phyloP scores from a whole-genome alignment of 129 eudicot genomes.

The Chrysanthemum lavandulifolium region DNA sequence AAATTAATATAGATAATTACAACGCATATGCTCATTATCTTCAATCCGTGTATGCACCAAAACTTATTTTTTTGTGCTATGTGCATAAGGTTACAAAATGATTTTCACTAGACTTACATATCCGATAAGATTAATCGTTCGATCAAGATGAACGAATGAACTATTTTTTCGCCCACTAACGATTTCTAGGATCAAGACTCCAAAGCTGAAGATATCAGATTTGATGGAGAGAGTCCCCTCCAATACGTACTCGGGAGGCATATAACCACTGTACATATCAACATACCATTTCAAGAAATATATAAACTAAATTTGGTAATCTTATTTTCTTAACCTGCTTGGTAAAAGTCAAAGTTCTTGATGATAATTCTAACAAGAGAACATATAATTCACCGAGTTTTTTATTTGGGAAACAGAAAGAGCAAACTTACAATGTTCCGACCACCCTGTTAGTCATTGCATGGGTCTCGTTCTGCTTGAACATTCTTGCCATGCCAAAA shows the following conservation, averaged over 20 bases:
- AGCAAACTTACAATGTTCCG: constrained; percentile 50
- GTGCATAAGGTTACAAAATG: neutral
- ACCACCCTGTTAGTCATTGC: constrained; percentile 45
- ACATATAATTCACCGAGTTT: no score
- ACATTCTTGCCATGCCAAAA: constrained; percentile 61
- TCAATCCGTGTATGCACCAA: no score
- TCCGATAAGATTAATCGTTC: constrained; percentile 36
- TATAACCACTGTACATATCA: constrained; percentile 15
- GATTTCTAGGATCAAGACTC: constrained; percentile 25
- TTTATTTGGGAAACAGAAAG: neutral
- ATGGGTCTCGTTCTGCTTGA: constrained; percentile 38
- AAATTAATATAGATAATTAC: no score
- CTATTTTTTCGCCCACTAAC: constrained; percentile 11
- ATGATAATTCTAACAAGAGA: no score
- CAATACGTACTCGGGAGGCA: constrained; percentile 26
- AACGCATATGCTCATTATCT: neutral
- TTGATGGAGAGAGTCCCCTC: constrained; percentile 24
- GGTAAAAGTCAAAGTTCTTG: no score
- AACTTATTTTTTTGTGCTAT: no score
- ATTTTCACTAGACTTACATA: constrained; percentile 30
- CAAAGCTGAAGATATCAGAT: constrained; percentile 26
- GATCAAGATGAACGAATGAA: constrained; percentile 24
- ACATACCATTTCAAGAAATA: no score
- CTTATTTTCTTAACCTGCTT: no score
- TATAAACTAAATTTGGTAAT: no score